Evolutionary conservation across 169 alveolate species (phyloP).

Genomic region (Cryptosporidium meleagridis): DNA sequence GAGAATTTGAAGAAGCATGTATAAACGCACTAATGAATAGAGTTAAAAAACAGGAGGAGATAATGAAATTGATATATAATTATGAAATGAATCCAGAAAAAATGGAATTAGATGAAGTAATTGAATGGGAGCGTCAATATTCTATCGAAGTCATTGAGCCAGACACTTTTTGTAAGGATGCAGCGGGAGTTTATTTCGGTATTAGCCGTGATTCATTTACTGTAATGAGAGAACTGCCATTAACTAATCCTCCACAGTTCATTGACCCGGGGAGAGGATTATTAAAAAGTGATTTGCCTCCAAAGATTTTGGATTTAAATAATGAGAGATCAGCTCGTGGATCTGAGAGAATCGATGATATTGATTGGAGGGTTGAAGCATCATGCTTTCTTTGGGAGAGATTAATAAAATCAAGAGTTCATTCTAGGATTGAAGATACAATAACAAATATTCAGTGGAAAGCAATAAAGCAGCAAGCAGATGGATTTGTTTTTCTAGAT

Average conservation of each 20-base stretch:
- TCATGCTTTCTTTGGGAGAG: slow-evolving; percentile 61
- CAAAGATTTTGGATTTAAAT: slow-evolving; percentile 27
- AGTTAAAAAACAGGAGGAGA: slow-evolving; percentile 15
- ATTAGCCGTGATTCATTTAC: slow-evolving; percentile 46
- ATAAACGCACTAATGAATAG: slow-evolving; percentile 4
- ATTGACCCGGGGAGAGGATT: slow-evolving; percentile 52
- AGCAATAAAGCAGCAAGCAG: slow-evolving; percentile 52
- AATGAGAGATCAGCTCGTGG: slow-evolving; percentile 29
- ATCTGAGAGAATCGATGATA: slow-evolving; percentile 13
- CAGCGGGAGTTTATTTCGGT: slow-evolving; percentile 57
- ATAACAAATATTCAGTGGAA: slow-evolving; percentile 65
- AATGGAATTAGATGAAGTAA: slow-evolving; percentile 1
- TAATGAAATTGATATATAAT: background rate
- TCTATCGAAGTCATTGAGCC: slow-evolving; percentile 29
- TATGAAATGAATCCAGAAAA: background rate
- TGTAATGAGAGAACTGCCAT: slow-evolving; percentile 32
- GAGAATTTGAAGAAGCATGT: slow-evolving; percentile 45
- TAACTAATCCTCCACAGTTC: slow-evolving; percentile 2
- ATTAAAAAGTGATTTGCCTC: slow-evolving; percentile 14
- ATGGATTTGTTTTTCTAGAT: slow-evolving; percentile 43
- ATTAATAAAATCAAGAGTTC: slow-evolving; percentile 13
- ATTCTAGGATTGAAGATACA: slow-evolving; percentile 25
- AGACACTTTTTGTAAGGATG: slow-evolving; percentile 60
- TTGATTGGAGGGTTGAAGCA: slow-evolving; percentile 60
- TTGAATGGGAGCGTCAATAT: slow-evolving; percentile 39